Evolutionary conservation across 805 yeast genomes (phyloP), one percentile per base, ranked within the genome.

Genomic region (Ogataea glucozyma): DNA sequence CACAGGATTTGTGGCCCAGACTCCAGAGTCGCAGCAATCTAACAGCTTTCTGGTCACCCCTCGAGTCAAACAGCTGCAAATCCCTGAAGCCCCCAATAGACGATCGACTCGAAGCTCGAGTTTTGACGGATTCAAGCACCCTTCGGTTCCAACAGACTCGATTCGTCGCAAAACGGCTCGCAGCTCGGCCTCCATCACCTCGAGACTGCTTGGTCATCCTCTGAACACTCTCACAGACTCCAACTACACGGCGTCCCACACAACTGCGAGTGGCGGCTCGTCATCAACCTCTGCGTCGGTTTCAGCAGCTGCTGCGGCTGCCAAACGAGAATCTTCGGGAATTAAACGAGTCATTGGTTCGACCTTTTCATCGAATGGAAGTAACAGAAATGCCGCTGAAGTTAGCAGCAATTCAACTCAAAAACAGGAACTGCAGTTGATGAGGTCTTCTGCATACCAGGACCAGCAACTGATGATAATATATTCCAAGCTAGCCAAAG

Each of bases 401-500:
- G 16, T 39, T 47, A 20, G 41, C 46, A 19, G 47, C 47, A 34
- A 29, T 17, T 20, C 61, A 52, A 35, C 69, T 17, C 46, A 40
- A 18, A 41, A 26, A 34, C 26, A 30, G 6, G 60, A 55, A n/a
- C n/a, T n/a, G n/a, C 22, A 36, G 38, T 12, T 40, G 17, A 33
- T 41, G 12, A 47, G 38, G 22, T 21, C 39, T 4, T 36, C 38
- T 29, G 31, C 40, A 27, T 31, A 17, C 11, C 31, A 36, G 9
- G 78, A 76, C 36, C 65, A 67, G 29, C 72, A 72, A 48, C 53
- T 81, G 21, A 61, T 73, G 27, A 62, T 66, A 6, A 60, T 82
- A 7, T 81, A 79, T 53, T 65, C 75, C 1, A 64, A 70, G 7
- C 71, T 82, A 51, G 88, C 85, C 3, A 76, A 75, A 56, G 80